Base-by-base conservation (phyloP, 495 filamentous ascomycete genomes). In the Margaritispora aquatica region DNA sequence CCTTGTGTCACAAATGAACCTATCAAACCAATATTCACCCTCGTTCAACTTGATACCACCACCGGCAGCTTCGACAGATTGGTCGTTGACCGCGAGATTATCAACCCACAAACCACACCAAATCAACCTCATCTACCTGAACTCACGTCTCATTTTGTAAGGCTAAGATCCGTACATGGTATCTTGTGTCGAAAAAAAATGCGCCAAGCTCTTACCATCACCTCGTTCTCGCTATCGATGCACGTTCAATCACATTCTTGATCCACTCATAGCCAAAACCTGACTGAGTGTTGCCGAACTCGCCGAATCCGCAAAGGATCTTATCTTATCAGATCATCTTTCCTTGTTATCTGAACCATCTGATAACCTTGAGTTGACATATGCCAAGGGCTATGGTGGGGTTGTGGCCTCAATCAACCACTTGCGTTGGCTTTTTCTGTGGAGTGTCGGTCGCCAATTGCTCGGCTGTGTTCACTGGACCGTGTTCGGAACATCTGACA, bases 271-370 rank as follows among this genome's bases (percentile, higher is more conserved):
- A 17, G 4, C 38, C n/a, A n/a, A n/a, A 44, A 13, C 5, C 13
- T 5, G 5, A 34, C 29, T 34, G 5, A 5, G 29, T 13, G 5
- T 5, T n/a, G 38, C 38, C 19, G 10, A 8, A 44, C 38, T 8
- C 15, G 17, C 17, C 4, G 38, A 34, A 3, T 17, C n/a, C n/a
- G n/a, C n/a, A n/a, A n/a, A 44, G 38, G 38, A 50, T 50, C 47
- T 50, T 8, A 53, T 31, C 57, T 59, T 44, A 57, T 49, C 55
- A 48, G 24, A 53, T 53, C 24, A 34, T 8, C 24, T 51, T 23
- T 44, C 10, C 15, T 7, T 8, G 38, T 44, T 44, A 51, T 51
- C 48, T 24, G 21, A 51, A 23, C 48, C 3, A 53, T 31, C 24
- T 31, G 51, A 53, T 53, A 53, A 53, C 51, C 27, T 53, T 53